Base-by-base conservation (phyloP, 2,329 filamentous ascomycete species). In the Chalaropsis thielavioides region DNA sequence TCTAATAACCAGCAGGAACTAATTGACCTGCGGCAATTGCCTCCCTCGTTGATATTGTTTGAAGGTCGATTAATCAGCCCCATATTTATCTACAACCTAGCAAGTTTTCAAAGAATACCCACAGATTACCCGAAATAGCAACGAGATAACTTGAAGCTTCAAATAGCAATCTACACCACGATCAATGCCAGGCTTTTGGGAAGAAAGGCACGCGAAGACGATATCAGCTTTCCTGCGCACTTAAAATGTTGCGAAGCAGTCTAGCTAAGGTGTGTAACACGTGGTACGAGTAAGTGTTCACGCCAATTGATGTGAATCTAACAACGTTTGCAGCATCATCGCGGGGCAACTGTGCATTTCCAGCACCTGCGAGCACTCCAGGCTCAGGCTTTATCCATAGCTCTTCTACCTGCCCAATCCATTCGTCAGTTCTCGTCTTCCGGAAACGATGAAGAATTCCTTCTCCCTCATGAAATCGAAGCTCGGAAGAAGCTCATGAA, bases 291-390 rank as follows among this genome's bases (percentile, higher is more conserved):
- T 49, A 17, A 19, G 8, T 8, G 49, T 6, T 1, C 24, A 35
- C 8, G 3, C n/a, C 17, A 51, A 19, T 49, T 35, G 10, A 27
- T 61, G n/a, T 19, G 19, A 22, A 2, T 11, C 46, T 61, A 31
- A 46, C 46, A 63, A 61, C 31, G 2, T n/a, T 44, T 65, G 24
- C 51, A 67, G 66, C 62, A 64, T 60, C 66, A 67, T 54, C 66
- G 54, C 51, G 66, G 66, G 51, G 66, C 60, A 62, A 56, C 63
- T 62, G 49, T 63, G 22, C 60, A 62, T 49, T 60, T 67, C 13
- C 66, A 64, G 49, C 63, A 43, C 43, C 35, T 64, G 15, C 63
- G 66, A 19, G 59, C 60, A 43, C 38, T 38, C 51, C 66, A 67
- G 54, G 56, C 24, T 49, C 62, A 64, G 31, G 22, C 63, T 35